These are phyloP conservation scores for Microdochium bolleyi DNA, from an alignment of 2,329 filamentous ascomycete genomes.

Conservation along the genomic window DNA sequence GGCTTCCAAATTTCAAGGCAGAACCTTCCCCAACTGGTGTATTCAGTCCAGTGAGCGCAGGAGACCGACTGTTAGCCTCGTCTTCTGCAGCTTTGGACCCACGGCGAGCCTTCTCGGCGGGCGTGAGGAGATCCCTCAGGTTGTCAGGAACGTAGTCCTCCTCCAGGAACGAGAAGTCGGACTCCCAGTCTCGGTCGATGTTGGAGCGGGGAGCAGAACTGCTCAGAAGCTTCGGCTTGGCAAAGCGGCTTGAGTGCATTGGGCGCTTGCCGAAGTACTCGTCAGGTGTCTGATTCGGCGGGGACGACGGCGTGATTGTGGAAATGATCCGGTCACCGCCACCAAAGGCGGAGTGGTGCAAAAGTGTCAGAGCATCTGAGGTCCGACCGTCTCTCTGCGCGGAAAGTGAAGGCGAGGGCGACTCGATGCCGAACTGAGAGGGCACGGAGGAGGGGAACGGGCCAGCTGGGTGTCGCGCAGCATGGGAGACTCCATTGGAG, in stretches of 20 bases:
- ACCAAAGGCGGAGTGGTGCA: slow-evolving; percentile 62
- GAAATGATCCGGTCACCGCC: slow-evolving; percentile 55
- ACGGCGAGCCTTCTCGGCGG: slow-evolving; percentile 57
- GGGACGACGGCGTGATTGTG: slow-evolving; percentile 28
- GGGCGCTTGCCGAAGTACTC: slow-evolving; percentile 63
- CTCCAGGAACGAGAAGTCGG: slow-evolving; percentile 67
- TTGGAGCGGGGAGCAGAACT: slow-evolving; percentile 58
- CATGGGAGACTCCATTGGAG: slow-evolving; percentile 88
- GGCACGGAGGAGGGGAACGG: slow-evolving; percentile 90
- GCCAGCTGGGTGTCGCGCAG: slow-evolving; percentile 68
- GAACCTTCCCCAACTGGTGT: slow-evolving; percentile 31
- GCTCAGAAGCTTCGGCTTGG: slow-evolving; percentile 61
- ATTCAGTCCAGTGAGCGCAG: slow-evolving; percentile 4
- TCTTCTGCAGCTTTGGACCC: slow-evolving; percentile 52
- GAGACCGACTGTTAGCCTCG: slow-evolving; percentile 31
- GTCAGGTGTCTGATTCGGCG: slow-evolving; percentile 27
- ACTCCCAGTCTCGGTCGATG: slow-evolving; percentile 58
- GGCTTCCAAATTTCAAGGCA: slow-evolving; percentile 51
- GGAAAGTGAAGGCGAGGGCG: slow-evolving; percentile 67
- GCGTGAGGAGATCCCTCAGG: slow-evolving; percentile 57
- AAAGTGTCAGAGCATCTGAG: slow-evolving; percentile 55
- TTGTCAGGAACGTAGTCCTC: slow-evolving; percentile 80
- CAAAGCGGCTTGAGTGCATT: slow-evolving; percentile 61
- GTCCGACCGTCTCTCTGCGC: slow-evolving; percentile 52
- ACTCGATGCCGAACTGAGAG: slow-evolving; percentile 83